phyloP scores from a whole-genome alignment of 805 yeast species.

The Ogataea chonburiensis region DNA sequence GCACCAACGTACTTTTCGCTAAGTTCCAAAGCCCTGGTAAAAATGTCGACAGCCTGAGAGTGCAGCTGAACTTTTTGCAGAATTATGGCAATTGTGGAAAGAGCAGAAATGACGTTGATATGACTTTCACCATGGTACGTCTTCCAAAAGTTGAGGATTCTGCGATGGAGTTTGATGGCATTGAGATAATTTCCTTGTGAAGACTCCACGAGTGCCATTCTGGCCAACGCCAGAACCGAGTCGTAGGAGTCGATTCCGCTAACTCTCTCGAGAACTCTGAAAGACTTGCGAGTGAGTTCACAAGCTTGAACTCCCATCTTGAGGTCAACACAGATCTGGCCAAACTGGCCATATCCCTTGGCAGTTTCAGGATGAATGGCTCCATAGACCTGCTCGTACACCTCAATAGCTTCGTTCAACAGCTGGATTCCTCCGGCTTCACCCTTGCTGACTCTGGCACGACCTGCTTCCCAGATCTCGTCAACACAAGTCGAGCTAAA shows the following conservation, averaged over 20 bases:
- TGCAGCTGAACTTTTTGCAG: constrained; percentile 52
- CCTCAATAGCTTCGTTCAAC: constrained; percentile 64
- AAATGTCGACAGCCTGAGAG: constrained; percentile 50
- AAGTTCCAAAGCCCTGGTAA: constrained; percentile 51
- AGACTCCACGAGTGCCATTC: constrained; percentile 72
- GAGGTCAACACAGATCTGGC: constrained; percentile 63
- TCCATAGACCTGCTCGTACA: constrained; percentile 85
- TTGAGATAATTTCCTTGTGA: constrained; percentile 56
- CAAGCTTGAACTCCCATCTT: constrained; percentile 59
- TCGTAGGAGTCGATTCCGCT: constrained; percentile 80
- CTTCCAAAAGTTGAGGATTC: constrained; percentile 60
- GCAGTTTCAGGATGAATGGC: constrained; percentile 77
- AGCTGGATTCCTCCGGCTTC: constrained; percentile 59
- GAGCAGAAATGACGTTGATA: constrained; percentile 65
- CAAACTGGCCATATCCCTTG: constrained; percentile 60
- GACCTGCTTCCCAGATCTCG: constrained; percentile 70
- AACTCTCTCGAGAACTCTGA: constrained; percentile 73
- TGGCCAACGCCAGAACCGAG: constrained; percentile 66
- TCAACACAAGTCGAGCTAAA: constrained; percentile 67
- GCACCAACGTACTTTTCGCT: constrained; percentile 55
- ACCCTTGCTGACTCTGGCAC: constrained; percentile 35
- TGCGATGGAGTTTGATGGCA: constrained; percentile 59
- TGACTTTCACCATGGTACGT: constrained; percentile 60
- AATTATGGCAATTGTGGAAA: constrained; percentile 58
- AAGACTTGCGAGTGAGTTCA: constrained; percentile 63